phyloP scores from a whole-genome alignment of 495 filamentous ascomycete genomes.

The Podospora pseudoanserina region DNA sequence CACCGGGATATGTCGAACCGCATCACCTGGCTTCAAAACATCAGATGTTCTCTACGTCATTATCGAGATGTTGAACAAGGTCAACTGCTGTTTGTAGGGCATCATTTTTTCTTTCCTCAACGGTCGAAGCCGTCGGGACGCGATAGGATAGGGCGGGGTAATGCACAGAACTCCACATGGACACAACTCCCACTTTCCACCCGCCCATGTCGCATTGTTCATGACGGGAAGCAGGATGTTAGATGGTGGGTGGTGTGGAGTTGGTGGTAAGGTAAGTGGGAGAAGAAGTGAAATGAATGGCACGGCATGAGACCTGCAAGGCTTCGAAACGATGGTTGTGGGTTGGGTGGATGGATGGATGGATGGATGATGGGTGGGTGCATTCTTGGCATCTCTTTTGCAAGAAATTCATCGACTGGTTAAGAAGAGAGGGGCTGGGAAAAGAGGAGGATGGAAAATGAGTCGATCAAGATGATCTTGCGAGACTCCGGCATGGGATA shows the following conservation, averaged over 20 bases:
- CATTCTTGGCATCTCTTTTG: not conserved
- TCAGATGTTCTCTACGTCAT: not conserved
- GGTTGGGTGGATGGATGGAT: too few relatives aligned
- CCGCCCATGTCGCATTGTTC: not conserved
- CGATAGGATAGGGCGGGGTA: not conserved
- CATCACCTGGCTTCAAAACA: not conserved
- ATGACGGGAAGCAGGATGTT: not conserved
- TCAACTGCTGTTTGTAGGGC: not conserved
- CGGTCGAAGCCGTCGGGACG: not conserved
- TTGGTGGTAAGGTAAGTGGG: not conserved
- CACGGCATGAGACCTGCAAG: not conserved
- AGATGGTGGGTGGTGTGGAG: not conserved
- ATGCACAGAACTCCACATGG: not conserved
- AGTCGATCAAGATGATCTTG: not conserved
- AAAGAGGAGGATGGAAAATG: not conserved
- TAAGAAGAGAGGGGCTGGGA: not conserved
- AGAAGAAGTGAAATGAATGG: not conserved
- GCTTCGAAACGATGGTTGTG: not conserved
- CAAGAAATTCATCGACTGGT: not conserved
- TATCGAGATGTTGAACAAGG: not conserved
- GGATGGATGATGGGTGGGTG: not conserved
- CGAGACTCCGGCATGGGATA: not conserved
- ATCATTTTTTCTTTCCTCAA: not conserved
- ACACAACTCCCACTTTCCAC: not conserved
- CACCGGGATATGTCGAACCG: too few relatives aligned